phyloP scores from a whole-genome alignment of 1,139 yeast genomes.

The Pneumocystis wakefieldiae region DNA sequence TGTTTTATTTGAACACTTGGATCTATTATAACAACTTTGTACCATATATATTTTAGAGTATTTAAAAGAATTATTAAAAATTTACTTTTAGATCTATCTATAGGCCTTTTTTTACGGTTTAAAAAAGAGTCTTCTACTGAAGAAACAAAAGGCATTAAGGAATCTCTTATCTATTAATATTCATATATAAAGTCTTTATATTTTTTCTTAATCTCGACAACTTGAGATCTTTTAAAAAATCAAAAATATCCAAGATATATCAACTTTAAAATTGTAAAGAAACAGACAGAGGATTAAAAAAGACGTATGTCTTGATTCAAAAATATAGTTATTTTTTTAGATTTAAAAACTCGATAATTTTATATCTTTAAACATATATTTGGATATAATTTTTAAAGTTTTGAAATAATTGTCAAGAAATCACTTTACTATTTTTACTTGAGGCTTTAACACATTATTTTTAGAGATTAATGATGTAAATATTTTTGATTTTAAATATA shows the following conservation, averaged over 20 bases:
- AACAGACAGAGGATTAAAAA: not conserved
- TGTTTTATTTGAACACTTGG: constrained; percentile 14
- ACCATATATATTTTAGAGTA: not conserved
- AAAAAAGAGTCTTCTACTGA: not conserved
- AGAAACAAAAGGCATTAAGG: not conserved
- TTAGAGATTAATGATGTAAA: too few species aligned
- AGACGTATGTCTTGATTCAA: not conserved
- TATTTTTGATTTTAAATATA: too few species aligned
- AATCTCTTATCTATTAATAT: not conserved
- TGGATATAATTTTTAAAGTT: not conserved
- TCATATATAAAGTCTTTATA: not conserved
- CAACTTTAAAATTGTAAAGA: not conserved
- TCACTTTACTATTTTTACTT: too few species aligned
- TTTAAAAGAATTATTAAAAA: not conserved
- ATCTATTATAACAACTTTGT: not conserved
- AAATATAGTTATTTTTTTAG: not conserved
- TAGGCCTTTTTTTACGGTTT: not conserved
- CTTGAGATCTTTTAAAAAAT: not conserved
- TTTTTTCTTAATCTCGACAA: not conserved
- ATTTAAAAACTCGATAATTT: not conserved
- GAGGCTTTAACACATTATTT: too few species aligned
- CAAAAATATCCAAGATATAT: not conserved
- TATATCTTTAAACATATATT: not conserved
- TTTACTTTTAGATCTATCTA: not conserved
- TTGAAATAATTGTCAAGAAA: too few species aligned